Conservation (phyloP, 2,329 filamentous ascomycete genomes). For the Chalara sp. region DNA sequence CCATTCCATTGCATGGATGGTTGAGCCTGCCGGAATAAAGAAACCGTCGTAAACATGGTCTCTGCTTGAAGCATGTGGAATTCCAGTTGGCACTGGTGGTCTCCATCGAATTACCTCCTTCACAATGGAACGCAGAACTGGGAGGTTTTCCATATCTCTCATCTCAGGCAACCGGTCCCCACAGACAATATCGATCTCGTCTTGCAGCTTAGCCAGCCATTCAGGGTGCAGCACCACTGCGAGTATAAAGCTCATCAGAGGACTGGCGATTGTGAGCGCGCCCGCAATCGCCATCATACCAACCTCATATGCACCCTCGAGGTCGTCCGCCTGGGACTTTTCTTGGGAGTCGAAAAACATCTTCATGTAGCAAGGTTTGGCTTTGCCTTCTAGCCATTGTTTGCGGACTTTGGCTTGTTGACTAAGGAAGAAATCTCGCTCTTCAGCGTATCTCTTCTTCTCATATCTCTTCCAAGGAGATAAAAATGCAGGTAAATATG, state of each 20-base stretch:
- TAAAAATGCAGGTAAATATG: constrained; percentile 32
- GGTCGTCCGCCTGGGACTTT: constrained; percentile 24
- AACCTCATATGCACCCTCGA: constrained; percentile 37
- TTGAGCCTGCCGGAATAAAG: constrained; percentile 36
- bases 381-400: constrained; percentile 16
- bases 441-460: constrained; percentile 31
- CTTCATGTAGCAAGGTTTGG: constrained; percentile 35
- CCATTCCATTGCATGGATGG: constrained; percentile 44
- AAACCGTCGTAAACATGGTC: constrained; percentile 39
- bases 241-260: constrained; percentile 32
- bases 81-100: constrained; percentile 45
- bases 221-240: constrained; percentile 31
- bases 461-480: constrained; percentile 41
- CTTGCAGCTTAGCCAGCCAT: constrained; percentile 36
- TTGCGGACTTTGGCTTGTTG: constrained; percentile 15
- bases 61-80: constrained; percentile 31
- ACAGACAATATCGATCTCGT: constrained; percentile 35
- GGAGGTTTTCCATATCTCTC: constrained; percentile 30
- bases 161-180: constrained; percentile 32
- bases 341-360: constrained; percentile 36
- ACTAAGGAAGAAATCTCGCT: constrained; percentile 30
- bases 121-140: constrained; percentile 34
- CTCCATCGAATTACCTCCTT: constrained; percentile 36
- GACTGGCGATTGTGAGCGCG: constrained; percentile 32
- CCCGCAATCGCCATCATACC: constrained; percentile 41